Evolutionary conservation across 2,329 filamentous ascomycete species (phyloP), one percentile per base, ranked within the genome.

Genomic region (Fusarium brachygibbosum): DNA sequence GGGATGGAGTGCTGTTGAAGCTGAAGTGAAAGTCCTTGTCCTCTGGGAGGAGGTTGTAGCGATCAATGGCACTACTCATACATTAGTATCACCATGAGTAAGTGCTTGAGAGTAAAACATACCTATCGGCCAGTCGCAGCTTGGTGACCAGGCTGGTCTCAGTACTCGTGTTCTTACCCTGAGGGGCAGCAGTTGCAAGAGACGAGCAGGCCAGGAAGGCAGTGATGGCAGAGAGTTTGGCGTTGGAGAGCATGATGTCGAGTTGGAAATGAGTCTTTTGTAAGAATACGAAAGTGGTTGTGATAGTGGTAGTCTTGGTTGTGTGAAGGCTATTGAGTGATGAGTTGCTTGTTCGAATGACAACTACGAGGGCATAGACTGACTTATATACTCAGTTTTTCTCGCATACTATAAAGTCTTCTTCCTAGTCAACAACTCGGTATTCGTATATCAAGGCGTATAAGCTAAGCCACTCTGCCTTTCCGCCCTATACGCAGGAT

Each of bases 1-100:
- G 69, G 82, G 79, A 37, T 10, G 19, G 67, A 10, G 44, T 62
- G 41, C 21, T 69, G 66, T 78, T 79, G 76, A 86, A 86, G 75
- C 83, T 79, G 77, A 84, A 86, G 74, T 83, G 74, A 75, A 86
- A 85, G 60, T 85, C 77, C 9, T 76, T 64, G 69, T 85, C 77
- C 28, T 82, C 74, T 6, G 79, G 78, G 6, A 85, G 79, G 53
- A 85, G 80, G n/a, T 74, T 74, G 67, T 80, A 79, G 44, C 81
- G 82, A 63, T 85, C 82, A 23, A 72, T 79, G 16, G 19, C 80
- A 82, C 32, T 13, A 3, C 3, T 2, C 0, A 0, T 1, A 1
- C 3, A n/a, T 74, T 45, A 74, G 68, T 51, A 4, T 8, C 16
- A 7, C 14, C 3, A 1, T 0, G 2, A 6, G 12, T 4, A 2